Evolutionary conservation across 179 eudicot genomes (phyloP).

Genomic region (Dionaea muscipula): DNA sequence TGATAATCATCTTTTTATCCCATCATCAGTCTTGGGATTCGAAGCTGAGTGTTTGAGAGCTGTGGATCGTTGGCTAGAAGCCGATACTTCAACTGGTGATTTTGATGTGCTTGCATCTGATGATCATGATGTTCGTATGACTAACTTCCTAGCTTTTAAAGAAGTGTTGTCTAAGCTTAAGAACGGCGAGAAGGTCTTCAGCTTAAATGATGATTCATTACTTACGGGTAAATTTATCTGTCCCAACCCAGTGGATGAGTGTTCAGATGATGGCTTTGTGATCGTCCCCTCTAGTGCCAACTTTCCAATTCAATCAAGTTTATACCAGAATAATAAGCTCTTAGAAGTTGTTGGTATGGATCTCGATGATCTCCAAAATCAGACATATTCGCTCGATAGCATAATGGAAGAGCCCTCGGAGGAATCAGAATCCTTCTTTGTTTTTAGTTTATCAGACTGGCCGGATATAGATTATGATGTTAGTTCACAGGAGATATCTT

Average conservation of each 20-base stretch:
- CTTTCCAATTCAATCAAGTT: neutral
- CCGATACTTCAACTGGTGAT: slow-evolving; percentile 30
- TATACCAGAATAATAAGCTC: slow-evolving; percentile 8
- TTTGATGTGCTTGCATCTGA: slow-evolving; percentile 23
- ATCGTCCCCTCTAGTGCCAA: neutral
- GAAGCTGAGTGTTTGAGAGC: slow-evolving; percentile 60
- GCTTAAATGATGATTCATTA: slow-evolving; percentile 21
- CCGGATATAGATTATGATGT: slow-evolving; percentile 68
- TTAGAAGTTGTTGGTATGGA: slow-evolving; percentile 20
- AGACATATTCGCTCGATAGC: slow-evolving; percentile 26
- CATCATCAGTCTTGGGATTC: slow-evolving; percentile 41
- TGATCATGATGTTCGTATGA: slow-evolving; percentile 19
- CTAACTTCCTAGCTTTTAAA: slow-evolving; percentile 37
- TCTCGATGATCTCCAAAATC: slow-evolving; percentile 10
- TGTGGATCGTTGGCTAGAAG: slow-evolving; percentile 56
- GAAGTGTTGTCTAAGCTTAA: slow-evolving; percentile 44
- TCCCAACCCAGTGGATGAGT: slow-evolving; percentile 16
- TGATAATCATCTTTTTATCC: slow-evolving; percentile 15
- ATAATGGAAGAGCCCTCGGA: slow-evolving; percentile 34
- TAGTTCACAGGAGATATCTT: slow-evolving; percentile 69
- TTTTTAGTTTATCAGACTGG: slow-evolving; percentile 70
- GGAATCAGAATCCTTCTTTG: slow-evolving; percentile 36
- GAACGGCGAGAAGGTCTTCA: slow-evolving; percentile 35
- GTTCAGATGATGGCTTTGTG: slow-evolving; percentile 13
- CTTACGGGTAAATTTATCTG: slow-evolving; percentile 12